phyloP scores from a whole-genome alignment of 2,329 filamentous ascomycete genomes.

The Helotiales sp. region DNA sequence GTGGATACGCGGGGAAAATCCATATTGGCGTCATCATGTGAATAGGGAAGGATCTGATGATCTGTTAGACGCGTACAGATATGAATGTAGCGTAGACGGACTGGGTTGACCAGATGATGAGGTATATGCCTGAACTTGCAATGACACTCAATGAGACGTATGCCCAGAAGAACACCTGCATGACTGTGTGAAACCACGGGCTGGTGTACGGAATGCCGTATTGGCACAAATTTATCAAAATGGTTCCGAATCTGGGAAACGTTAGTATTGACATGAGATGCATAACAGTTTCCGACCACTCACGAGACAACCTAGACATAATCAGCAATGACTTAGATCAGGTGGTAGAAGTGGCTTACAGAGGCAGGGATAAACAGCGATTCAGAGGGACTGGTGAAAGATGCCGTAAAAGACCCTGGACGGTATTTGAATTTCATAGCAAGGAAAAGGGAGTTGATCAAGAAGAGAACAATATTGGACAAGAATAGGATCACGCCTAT shows the following conservation, averaged over 20 bases:
- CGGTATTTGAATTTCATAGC: conserved; percentile 70
- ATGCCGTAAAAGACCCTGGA: conserved; percentile 71
- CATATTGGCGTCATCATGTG: conserved; percentile 86
- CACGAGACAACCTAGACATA: conserved; percentile 51
- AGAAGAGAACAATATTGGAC: conserved; percentile 66
- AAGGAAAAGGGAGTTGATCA: conserved; percentile 67
- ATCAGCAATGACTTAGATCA: conserved; percentile 26
- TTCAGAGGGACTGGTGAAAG: conserved; percentile 78
- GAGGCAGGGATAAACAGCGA: conserved; percentile 76
- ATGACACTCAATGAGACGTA: conserved; percentile 71
- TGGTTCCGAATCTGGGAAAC: conserved; percentile 71
- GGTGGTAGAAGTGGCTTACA: conserved; percentile 47
- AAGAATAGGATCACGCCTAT: conserved; percentile 67
- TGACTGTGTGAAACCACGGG: conserved; percentile 62
- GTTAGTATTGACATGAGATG: conserved; percentile 58
- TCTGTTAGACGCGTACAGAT: not conserved
- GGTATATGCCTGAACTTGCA: conserved; percentile 73
- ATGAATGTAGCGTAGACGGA: conserved; percentile 39
- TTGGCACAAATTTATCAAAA: conserved; percentile 78
- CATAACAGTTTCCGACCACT: conserved; percentile 41
- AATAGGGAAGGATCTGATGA: conserved; percentile 59
- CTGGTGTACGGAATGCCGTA: conserved; percentile 70
- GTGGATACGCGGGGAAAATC: conserved; percentile 85
- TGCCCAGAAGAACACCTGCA: conserved; percentile 76
- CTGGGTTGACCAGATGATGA: conserved; percentile 71